phyloP scores from a whole-genome alignment of 176 grass and related monocot species.

The Pontederia paniculata region DNA sequence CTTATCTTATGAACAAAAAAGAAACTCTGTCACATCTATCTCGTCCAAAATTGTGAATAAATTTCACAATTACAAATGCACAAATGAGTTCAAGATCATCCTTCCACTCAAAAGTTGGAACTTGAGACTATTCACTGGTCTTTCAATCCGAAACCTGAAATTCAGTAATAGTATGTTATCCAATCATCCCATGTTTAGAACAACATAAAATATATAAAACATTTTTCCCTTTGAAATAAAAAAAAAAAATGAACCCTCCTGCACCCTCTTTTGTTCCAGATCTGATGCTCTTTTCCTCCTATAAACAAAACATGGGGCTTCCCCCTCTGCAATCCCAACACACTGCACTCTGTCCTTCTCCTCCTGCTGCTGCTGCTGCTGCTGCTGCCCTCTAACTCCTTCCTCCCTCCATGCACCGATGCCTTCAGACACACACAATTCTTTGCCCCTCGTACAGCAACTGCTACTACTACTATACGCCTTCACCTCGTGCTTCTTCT shows the following conservation, averaged over 20 bases:
- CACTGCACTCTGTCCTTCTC: conserved; percentile 15
- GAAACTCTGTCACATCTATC: conserved; percentile 4
- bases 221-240: too few species aligned
- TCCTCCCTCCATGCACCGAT: conserved; percentile 1
- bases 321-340: conserved; percentile 64
- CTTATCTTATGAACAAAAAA: conserved; percentile 14
- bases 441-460: neutral
- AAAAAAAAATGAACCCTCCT: conserved; percentile 22
- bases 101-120: too few species aligned
- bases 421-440: conserved; percentile 18
- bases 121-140: too few species aligned
- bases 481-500: conserved; percentile 21
- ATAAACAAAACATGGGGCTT: conserved; percentile 93
- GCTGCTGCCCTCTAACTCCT: too few species aligned
- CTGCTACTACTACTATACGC: conserved; percentile 20
- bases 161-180: too few species aligned
- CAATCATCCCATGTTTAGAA: conserved; percentile 17
- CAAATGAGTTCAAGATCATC: too few species aligned
- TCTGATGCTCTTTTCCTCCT: conserved; percentile 50
- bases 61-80: too few species aligned
- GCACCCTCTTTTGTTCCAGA: conserved; percentile 63
- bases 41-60: too few species aligned
- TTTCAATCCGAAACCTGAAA: too few species aligned
- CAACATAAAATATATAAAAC: conserved; percentile 8
- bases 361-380: too few species aligned